Evolutionary conservation across 176 grass and related monocot genomes (phyloP), one percentile per base, ranked within the genome.

Genomic region (Lolium perenne): DNA sequence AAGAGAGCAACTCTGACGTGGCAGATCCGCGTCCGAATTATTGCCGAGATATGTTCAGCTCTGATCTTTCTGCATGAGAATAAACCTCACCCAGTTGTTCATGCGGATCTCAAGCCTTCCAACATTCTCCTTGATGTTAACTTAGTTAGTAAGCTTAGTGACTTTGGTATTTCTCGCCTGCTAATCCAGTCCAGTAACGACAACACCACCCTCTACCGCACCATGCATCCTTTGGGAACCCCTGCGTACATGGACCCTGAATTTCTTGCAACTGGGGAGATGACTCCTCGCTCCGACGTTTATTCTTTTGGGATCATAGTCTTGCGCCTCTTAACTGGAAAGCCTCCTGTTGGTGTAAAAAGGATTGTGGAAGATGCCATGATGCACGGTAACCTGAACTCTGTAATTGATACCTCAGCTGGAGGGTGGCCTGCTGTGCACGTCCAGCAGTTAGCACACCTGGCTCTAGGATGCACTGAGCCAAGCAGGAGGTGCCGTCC

Each of bases 231-330:
- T 68, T 43, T 58, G 57, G 88, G 88, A 76, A 89, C 88, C 40
- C 70, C 63, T 15, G 10, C 58, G 14, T 85, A 89, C 77, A 85
- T 89, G 88, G 88, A 85, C 69, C 88, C 88, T 20, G 77, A 89
- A 85, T 89, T 85, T 68, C 72, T 89, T 41, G 58, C 88, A 25
- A 89, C 83, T 1, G 77, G 83, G 57, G 88, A 85, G 61, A 16
- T 89, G 83, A 89, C 88, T 81, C 83, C 83, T 68, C 88, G 74
- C 13, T 85, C 88, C 0, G 77, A 89, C 81, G 71, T 85, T 25
- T 89, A 89, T 85, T 85, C 88, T 59, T 81, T 89, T 67, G 88
- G 88, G 18, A 81, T 89, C 38, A 78, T 89, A 64, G 88, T 85
- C 14, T 41, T 89, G 48, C 82, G 82, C 63, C 83, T 81, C 47